Base-by-base conservation (phyloP, 192 early-diverging fungal species). In the Coemansia sp. region DNA sequence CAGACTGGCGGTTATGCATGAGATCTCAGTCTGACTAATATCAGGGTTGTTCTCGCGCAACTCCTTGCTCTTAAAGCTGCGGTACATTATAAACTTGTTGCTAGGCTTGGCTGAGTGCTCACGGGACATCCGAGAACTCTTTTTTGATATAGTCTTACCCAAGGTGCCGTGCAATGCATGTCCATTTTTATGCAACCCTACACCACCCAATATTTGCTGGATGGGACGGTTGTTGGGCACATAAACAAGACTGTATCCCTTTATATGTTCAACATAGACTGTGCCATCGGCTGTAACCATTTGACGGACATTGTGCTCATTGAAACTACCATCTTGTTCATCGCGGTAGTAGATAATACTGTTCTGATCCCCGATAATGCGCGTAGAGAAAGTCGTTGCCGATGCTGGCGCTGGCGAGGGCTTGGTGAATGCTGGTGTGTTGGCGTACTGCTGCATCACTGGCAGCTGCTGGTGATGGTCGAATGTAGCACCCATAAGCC, bases 1-100 rank as follows among this genome's bases (percentile, higher is more conserved):
- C 54, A 60, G 66, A 50, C 74, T 72, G 61, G 72, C 77, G 4
- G 72, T 68, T 56, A 79, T 21, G 51, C 77, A 72, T 38, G 77
- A 80, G n/a, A 80, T 80, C 37, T 80, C 77, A 27, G 68, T 70
- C 62, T 80, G 77, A 60, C 65, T 80, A 52, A 71, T 63, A n/a
- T 71, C 77, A 0, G 77, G 77, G 51, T 71, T 47, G 58, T 45
- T 38, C 17, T 57, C 29, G 50, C 69, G 65, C 60, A 80, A 69
- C 68, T 80, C 77, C 56, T 56, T 59, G 12, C 70, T 80, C 65
- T 75, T 80, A 61, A 41, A 70, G 61, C 62, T 80, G 60, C 77
- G 72, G 51, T 80, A 80, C 65, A 71, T 74, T 61, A 80, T 80
- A 45, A 80, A 80, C 12, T 72, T 68, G 25, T 80, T 80, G 65